Base-by-base conservation (phyloP, 805 yeast species). In the Candida caryicola region DNA sequence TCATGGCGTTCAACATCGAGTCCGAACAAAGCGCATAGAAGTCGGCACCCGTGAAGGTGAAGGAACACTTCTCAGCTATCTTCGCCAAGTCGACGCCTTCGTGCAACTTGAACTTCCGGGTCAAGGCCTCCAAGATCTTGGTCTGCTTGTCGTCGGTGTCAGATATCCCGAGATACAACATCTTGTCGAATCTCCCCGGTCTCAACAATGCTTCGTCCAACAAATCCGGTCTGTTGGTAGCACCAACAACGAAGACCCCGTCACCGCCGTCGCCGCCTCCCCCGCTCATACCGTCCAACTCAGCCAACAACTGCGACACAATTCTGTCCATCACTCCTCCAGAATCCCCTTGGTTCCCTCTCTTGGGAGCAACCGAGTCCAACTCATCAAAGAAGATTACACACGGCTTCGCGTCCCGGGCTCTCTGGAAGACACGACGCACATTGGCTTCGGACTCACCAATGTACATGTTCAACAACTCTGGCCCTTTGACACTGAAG, bases 321-420 rank as follows among this genome's bases (percentile, higher is more conserved):
- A 93, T 93, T 60, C 99, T 77, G 58, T 93, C 99, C 99, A 93
- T 93, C 2, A 93, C 98, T 49, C 98, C 99, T 13, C 98, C 98
- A 2, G 97, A 89, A 61, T 93, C 99, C 17, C 99, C 98, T 56
- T 93, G 97, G 58, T 91, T 90, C 19, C 99, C 99, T 69, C 98
- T 81, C 59, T 93, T 91, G 2, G 98, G 98, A 0, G 99, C 99
- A 1, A 93, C 97, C 1, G 97, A 89, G 64, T 93, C 99, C 62
- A 93, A 73, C 64, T 93, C 99, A 66, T 93, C 99, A 56, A 93
- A 93, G 62, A 93, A 93, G 13, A 93, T 89, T 14, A 93, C 97
- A 69, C 99, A 93, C 1, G 99, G 99, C 57, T 83, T 85, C 10
- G 98, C 96, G 61, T 93, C 99, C 38, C 98, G 72, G 0, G 98